Percentiles rank a stretch among this genome's conserved stretches.
phyloP scores from a whole-genome alignment of 192 early-diverging fungal species.

The Podila horticola region DNA sequence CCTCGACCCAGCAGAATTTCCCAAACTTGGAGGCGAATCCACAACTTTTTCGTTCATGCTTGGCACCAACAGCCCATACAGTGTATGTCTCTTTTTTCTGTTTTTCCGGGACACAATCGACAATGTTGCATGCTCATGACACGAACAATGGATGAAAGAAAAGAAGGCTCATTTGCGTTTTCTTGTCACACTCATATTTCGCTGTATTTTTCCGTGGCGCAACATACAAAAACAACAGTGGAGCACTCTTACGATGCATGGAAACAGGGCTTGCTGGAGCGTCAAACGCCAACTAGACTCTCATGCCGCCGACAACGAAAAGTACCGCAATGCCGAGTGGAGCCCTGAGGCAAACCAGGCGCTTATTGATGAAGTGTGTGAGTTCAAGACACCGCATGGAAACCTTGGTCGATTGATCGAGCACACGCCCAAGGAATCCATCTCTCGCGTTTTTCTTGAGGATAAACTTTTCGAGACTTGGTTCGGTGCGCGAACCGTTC shows the following conservation, averaged over 20 bases:
- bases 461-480: conserved; percentile 17
- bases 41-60: too few relatives aligned
- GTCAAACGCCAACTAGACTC: background rate
- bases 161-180: too few relatives aligned
- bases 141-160: too few relatives aligned
- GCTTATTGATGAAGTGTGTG: conserved; percentile 1
- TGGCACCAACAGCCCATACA: too few relatives aligned
- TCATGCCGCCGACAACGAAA: background rate
- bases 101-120: too few relatives aligned
- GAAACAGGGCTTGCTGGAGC: conserved; percentile 7
- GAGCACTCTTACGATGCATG: conserved; percentile 9
- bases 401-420: conserved; percentile 7
- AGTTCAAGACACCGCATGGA: conserved; percentile 6
- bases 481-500: background rate
- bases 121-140: too few relatives aligned
- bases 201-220: too few relatives aligned
- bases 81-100: too few relatives aligned
- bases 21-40: too few relatives aligned
- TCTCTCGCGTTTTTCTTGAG: conserved; percentile 7
- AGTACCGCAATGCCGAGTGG: conserved; percentile 7
- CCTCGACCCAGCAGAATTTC: too few relatives aligned
- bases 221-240: conserved; percentile 4
- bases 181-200: too few relatives aligned
- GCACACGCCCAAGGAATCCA: background rate
- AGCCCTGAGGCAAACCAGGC: conserved; percentile 5